These are phyloP conservation scores for Alnus glutinosa DNA, from an alignment of 306 rosid genomes.

Conservation along the genomic window DNA sequence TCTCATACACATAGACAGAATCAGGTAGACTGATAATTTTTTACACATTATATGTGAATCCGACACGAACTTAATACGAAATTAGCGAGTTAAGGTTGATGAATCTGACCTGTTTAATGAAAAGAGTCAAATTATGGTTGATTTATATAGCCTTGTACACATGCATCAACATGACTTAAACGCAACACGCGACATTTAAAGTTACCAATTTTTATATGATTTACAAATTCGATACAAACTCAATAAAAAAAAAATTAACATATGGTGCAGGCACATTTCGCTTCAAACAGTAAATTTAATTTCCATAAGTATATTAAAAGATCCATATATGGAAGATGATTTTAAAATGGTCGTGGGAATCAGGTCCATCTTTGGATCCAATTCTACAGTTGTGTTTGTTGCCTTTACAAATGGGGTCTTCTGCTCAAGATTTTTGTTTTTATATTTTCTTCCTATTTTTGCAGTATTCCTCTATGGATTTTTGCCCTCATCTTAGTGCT, in stretches of 20 bases:
- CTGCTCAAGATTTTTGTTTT: background rate
- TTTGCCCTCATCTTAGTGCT: slow-evolving; percentile 59
- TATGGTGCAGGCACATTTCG: slow-evolving; percentile 61
- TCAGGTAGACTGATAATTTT: too few relatives aligned
- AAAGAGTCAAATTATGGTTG: too few relatives aligned
- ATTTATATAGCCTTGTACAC: too few relatives aligned
- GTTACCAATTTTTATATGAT: too few relatives aligned
- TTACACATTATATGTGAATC: too few relatives aligned
- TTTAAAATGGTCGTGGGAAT: slow-evolving; percentile 70
- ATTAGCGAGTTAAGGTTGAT: too few relatives aligned
- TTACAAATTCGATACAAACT: too few relatives aligned
- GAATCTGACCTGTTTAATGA: too few relatives aligned
- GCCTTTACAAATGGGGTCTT: background rate
- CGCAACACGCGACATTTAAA: too few relatives aligned
- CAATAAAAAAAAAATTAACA: background rate
- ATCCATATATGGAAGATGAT: slow-evolving; percentile 81
- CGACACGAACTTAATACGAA: too few relatives aligned
- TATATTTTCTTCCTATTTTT: slow-evolving; percentile 1
- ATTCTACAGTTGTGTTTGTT: background rate
- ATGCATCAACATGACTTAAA: too few relatives aligned
- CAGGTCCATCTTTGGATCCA: slow-evolving; percentile 36
- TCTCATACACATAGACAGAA: background rate
- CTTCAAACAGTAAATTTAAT: slow-evolving; percentile 59
- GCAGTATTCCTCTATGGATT: slow-evolving; percentile 63
- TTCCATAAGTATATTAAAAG: slow-evolving; percentile 69